Conservation (phyloP, 345 rosid genomes). For the Acer yangbiense region DNA sequence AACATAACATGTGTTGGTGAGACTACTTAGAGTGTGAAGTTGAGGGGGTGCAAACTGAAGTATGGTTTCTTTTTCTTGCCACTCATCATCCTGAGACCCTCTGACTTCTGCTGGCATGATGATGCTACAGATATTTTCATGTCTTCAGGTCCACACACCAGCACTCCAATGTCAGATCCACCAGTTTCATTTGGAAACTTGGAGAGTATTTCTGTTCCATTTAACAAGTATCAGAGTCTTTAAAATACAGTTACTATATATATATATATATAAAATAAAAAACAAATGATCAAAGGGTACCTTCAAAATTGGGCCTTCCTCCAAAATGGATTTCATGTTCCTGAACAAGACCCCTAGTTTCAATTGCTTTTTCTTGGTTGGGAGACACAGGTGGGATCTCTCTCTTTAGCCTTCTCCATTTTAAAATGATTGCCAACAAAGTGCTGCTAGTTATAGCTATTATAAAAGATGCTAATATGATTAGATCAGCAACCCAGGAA, state of each 20-base stretch:
- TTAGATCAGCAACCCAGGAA: constrained; percentile 62
- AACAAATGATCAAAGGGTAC: constrained; percentile 35
- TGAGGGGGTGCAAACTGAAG: constrained; percentile 61
- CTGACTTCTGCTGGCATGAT: constrained; percentile 39
- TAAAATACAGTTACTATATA: background rate
- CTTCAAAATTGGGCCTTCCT: constrained; percentile 74
- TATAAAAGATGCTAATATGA: constrained; percentile 58
- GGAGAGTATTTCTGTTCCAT: constrained; percentile 52
- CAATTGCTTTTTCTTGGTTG: constrained; percentile 31
- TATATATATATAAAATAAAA: background rate
- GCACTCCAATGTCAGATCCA: constrained; percentile 57
- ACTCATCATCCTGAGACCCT: constrained; percentile 21
- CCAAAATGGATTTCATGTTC: constrained; percentile 67
- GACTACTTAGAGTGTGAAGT: constrained; percentile 48
- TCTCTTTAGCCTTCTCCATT: constrained; percentile 56
- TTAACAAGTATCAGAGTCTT: background rate
- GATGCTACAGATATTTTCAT: constrained; percentile 72
- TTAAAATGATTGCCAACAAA: constrained; percentile 47
- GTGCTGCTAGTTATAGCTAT: constrained; percentile 41
- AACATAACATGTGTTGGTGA: background rate
- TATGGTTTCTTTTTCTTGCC: constrained; percentile 31
- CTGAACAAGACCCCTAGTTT: constrained; percentile 29
- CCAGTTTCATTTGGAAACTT: constrained; percentile 46
- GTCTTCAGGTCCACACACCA: constrained; percentile 83
- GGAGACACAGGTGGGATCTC: constrained; percentile 34